These are phyloP conservation scores for Nakazawaea molendinolei DNA, from an alignment of 805 yeast genomes.

Conservation along the genomic window DNA sequence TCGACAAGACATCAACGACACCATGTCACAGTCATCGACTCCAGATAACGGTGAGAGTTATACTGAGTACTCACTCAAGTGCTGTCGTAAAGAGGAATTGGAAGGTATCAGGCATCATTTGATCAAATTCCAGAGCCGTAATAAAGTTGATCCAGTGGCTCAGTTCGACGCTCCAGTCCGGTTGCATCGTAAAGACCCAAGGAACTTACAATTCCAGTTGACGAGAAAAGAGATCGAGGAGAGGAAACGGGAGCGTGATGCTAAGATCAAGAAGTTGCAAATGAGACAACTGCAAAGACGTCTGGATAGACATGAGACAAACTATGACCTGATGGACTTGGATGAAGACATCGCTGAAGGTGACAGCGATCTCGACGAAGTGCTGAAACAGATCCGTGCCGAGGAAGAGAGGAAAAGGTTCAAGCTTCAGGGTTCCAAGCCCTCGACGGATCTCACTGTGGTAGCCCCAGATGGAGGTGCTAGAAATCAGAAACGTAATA, in stretches of 20 bases:
- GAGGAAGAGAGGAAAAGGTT: conserved; percentile 16
- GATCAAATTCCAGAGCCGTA: conserved; percentile 69
- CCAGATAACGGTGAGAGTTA: conserved; percentile 9
- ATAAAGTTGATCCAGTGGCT: conserved; percentile 60
- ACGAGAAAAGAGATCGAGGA: conserved; percentile 71
- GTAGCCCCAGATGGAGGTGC: conserved; percentile 95
- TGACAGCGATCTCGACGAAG: conserved; percentile 21
- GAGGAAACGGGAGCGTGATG: conserved; percentile 41
- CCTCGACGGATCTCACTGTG: conserved; percentile 46
- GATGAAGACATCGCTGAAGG: conserved; percentile 22
- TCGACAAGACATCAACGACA: too few relatives aligned
- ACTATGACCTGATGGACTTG: conserved; percentile 17
- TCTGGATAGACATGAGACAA: conserved; percentile 11
- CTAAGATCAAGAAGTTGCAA: conserved; percentile 32
- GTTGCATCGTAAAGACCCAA: conserved; percentile 89
- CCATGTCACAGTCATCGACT: neutral
- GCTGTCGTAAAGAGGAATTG: conserved; percentile 67
- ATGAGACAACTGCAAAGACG: conserved; percentile 18
- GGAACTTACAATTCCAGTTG: conserved; percentile 80
- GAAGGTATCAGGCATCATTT: conserved; percentile 73
- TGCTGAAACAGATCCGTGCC: conserved; percentile 16
- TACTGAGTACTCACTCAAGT: conserved; percentile 52
- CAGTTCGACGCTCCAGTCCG: conserved; percentile 80
- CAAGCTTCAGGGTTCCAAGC: conserved; percentile 24
- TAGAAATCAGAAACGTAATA: conserved; percentile 49